These are phyloP conservation scores for Diplodia sapinea DNA, from an alignment of 2,329 filamentous ascomycete species.

Conservation along the genomic window DNA sequence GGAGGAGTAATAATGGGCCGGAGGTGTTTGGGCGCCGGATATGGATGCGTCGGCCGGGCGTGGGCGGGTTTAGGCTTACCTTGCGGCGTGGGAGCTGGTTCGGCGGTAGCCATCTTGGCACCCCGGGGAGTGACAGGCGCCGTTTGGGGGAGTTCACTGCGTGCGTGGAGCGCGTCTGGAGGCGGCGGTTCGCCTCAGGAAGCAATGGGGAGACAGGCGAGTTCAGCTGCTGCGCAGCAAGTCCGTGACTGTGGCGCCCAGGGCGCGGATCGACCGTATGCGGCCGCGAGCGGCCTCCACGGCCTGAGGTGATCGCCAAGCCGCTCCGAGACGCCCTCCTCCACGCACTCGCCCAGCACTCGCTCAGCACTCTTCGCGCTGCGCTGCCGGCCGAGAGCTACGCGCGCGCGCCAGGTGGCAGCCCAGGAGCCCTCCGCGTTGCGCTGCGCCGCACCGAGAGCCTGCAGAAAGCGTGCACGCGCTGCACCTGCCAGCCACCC, in stretches of 20 bases:
- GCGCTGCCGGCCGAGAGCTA: not conserved
- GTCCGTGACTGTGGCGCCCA: constrained; percentile 25
- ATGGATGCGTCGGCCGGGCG: constrained; percentile 26
- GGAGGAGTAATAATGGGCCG: constrained; percentile 20
- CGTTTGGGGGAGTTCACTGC: constrained; percentile 6
- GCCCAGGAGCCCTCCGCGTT: constrained; percentile 18
- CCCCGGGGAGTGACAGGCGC: constrained; percentile 21
- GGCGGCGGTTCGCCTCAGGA: constrained; percentile 17
- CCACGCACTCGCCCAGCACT: constrained; percentile 3
- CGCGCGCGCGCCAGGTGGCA: constrained; percentile 16
- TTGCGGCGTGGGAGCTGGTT: constrained; percentile 52
- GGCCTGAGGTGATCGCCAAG: constrained; percentile 29
- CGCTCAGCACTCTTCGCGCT: constrained; percentile 2
- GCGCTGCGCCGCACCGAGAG: constrained; percentile 9
- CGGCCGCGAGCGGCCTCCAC: constrained; percentile 26
- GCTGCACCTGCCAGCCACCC: not conserved
- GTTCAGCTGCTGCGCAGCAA: constrained; percentile 21
- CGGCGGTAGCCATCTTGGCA: constrained; percentile 51
- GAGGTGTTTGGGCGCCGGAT: constrained; percentile 26
- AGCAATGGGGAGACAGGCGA: constrained; percentile 24
- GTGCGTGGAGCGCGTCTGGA: constrained; percentile 21
- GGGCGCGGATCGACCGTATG: constrained; percentile 25
- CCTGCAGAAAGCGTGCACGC: constrained; percentile 4
- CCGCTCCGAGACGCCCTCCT: constrained; percentile 19
- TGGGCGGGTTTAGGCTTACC: constrained; percentile 44